These are phyloP conservation scores for Candida sanyaensis DNA, from an alignment of 1,139 yeast genomes.

Conservation along the genomic window DNA sequence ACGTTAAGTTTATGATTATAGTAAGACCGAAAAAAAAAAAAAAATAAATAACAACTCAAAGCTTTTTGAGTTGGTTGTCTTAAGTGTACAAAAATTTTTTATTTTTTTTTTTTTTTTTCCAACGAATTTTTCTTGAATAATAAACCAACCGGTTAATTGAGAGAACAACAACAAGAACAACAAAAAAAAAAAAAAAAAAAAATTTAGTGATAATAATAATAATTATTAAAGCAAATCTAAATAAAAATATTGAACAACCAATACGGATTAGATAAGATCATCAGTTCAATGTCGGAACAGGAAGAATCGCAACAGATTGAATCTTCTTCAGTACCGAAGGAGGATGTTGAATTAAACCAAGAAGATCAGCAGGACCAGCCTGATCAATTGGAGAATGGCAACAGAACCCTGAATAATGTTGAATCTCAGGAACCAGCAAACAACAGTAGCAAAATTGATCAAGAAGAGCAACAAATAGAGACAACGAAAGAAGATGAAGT, in stretches of 20 bases:
- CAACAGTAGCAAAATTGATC: background rate
- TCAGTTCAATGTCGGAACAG: constrained; percentile 5
- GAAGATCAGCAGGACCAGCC: constrained; percentile 1
- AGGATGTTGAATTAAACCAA: background rate
- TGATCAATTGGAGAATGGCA: background rate
- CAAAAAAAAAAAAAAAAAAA: constrained; percentile 4
- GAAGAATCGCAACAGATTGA: constrained; percentile 4
- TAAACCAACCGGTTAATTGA: background rate
- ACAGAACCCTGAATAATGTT: background rate
- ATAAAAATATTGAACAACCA: background rate
- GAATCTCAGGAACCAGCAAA: background rate
- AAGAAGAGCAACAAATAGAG: background rate
- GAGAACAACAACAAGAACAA: background rate
- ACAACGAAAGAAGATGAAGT: background rate
- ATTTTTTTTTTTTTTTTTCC: constrained; percentile 1
- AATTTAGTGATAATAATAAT: no score
- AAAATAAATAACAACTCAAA: constrained; percentile 2
- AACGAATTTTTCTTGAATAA: constrained; percentile 1
- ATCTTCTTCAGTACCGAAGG: background rate
- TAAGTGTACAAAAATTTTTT: no score
- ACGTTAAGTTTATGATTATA: no score
- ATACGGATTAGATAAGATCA: constrained; percentile 1
- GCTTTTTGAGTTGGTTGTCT: background rate
- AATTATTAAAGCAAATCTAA: background rate
- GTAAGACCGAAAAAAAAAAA: background rate